Conservation (phyloP, 495 filamentous ascomycete genomes). For the Lepidopterella palustris region DNA sequence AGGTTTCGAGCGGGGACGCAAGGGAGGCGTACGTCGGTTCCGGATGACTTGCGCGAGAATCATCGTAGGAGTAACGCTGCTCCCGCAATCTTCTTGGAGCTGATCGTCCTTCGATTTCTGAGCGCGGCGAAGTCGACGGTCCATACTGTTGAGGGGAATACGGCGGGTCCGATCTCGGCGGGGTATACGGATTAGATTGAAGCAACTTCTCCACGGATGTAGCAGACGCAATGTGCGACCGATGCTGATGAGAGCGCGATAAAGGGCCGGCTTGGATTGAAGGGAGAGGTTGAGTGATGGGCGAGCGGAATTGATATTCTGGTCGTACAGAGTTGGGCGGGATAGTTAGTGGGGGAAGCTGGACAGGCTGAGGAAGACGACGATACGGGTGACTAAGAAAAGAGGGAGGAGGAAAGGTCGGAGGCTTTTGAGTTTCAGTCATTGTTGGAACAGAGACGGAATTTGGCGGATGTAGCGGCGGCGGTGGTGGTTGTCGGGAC, state of each 20-base stretch:
- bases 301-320: conserved; percentile 26
- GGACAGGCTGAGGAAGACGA: conserved; percentile 26
- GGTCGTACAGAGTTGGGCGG: conserved; percentile 26
- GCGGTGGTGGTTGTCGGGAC: conserved; percentile 36
- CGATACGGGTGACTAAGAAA: conserved; percentile 26
- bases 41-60: conserved; percentile 18
- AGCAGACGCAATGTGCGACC: conserved; percentile 7
- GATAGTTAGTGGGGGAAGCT: conserved; percentile 30
- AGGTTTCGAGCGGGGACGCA: conserved; percentile 28
- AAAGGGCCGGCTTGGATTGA: conserved; percentile 27
- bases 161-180: conserved; percentile 30
- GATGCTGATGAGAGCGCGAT: conserved; percentile 17
- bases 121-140: conserved; percentile 20
- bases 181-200: conserved; percentile 28
- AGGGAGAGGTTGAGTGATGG: conserved; percentile 24
- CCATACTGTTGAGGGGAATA: conserved; percentile 30
- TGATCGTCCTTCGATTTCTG: conserved; percentile 16
- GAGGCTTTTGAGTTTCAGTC: conserved; percentile 34
- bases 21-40: conserved; percentile 26
- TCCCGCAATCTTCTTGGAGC: conserved; percentile 12
- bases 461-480: conserved; percentile 30
- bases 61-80: conserved; percentile 27
- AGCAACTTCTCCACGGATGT: conserved; percentile 30
- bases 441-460: conserved; percentile 21
- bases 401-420: conserved; percentile 26